Percentiles rank a stretch among this genome's conserved stretches.
phyloP scores from a whole-genome alignment of 768 basidiomycete genomes.

The Aureoboletus auriporus region DNA sequence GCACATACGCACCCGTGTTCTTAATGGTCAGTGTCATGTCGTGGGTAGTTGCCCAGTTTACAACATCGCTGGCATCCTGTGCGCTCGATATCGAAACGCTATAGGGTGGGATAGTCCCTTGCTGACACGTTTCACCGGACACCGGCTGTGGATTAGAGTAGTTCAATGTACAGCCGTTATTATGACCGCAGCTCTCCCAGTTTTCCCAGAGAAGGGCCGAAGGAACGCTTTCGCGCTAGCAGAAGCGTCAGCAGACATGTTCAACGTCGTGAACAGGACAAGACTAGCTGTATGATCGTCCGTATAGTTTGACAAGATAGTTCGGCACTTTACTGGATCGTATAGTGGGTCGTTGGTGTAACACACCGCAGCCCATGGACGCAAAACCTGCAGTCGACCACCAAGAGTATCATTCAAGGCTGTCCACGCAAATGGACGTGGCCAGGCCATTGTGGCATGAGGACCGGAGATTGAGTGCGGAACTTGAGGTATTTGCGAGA shows the following conservation, averaged over 20 bases:
- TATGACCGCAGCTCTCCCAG: conserved; percentile 17
- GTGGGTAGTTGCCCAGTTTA: conserved; percentile 15
- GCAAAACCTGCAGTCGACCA: conserved; percentile 8
- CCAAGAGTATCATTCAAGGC: conserved; percentile 7
- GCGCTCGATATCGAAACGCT: conserved; percentile 12
- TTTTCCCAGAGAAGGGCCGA: conserved; percentile 20
- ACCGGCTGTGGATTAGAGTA: conserved; percentile 16
- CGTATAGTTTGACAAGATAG: conserved; percentile 10
- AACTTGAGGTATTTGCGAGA: not conserved
- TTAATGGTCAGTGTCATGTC: conserved; percentile 16
- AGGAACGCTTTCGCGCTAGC: conserved; percentile 11
- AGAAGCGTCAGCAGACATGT: too few species aligned
- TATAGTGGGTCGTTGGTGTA: conserved; percentile 8
- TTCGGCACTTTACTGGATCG: conserved; percentile 2
- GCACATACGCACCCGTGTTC: conserved; percentile 12
- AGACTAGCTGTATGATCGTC: conserved; percentile 6
- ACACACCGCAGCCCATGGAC: conserved; percentile 17
- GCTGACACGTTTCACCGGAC: conserved; percentile 4
- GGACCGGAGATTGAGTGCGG: not conserved
- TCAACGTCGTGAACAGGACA: not conserved
- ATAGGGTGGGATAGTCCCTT: conserved; percentile 16
- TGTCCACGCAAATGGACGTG: conserved; percentile 5
- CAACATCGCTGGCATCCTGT: conserved; percentile 13
- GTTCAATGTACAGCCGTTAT: conserved; percentile 13
- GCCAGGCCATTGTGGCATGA: conserved; percentile 4